Conservation (phyloP, 2,329 filamentous ascomycete genomes). For the Penicillium concentricum region DNA sequence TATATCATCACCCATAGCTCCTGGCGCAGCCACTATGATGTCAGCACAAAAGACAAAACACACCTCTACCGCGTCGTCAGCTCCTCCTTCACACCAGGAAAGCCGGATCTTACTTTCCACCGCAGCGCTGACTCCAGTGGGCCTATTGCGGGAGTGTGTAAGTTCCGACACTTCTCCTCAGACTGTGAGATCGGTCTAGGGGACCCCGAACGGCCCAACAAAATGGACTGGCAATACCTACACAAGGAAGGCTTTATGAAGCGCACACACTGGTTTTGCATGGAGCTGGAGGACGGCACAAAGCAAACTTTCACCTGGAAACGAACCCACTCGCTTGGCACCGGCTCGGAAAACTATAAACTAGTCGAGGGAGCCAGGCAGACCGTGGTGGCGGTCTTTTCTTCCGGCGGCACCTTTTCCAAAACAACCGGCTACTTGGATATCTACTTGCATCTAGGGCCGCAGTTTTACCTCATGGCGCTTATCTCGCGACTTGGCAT, state of each 20-base stretch:
- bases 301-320: conserved; percentile 35
- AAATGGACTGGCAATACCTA: conserved; percentile 33
- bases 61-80: conserved; percentile 29
- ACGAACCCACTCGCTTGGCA: conserved; percentile 29
- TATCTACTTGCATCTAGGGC: conserved; percentile 27
- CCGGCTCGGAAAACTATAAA: conserved; percentile 31
- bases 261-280: conserved; percentile 31
- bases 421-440: conserved; percentile 35
- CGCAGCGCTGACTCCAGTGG: conserved; percentile 24
- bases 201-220: conserved; percentile 23
- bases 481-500: conserved; percentile 29
- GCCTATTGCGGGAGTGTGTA: conserved; percentile 30
- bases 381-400: conserved; percentile 33
- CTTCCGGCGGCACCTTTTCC: conserved; percentile 23
- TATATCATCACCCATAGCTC: conserved; percentile 27
- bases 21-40: conserved; percentile 24
- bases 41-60: conserved; percentile 19
- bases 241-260: conserved; percentile 23
- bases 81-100: conserved; percentile 29
- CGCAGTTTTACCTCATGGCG: conserved; percentile 31
- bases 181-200: conserved; percentile 35
- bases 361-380: conserved; percentile 33
- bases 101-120: conserved; percentile 37
- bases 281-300: conserved; percentile 15
- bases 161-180: conserved; percentile 35